Percentiles rank a stretch among this genome's conserved stretches.
Conservation (phyloP, 805 yeast genomes). For the Metschnikowia picachoensis region DNA sequence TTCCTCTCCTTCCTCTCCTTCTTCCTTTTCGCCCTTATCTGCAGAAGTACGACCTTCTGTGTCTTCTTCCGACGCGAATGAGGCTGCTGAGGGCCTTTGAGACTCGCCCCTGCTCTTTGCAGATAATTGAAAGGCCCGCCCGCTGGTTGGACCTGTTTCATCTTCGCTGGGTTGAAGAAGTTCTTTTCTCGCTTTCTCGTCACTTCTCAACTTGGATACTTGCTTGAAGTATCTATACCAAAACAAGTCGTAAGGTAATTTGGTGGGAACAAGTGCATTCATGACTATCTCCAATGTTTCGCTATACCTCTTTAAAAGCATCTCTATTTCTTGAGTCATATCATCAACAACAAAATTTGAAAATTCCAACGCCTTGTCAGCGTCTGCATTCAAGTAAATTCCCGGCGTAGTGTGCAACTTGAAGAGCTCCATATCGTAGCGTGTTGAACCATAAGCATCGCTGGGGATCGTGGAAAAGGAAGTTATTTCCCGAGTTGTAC, state of each 20-base stretch:
- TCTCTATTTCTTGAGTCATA: constrained; percentile 49
- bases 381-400: constrained; percentile 15
- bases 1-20: constrained; percentile 50
- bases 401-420: constrained; percentile 36
- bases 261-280: constrained; percentile 64
- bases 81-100: not conserved
- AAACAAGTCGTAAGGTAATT: constrained; percentile 55
- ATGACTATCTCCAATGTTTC: constrained; percentile 49
- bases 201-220: constrained; percentile 49
- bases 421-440: constrained; percentile 38
- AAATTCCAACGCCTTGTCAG: constrained; percentile 14
- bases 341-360: constrained; percentile 39
- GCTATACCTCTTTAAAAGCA: constrained; percentile 44
- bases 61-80: not conserved
- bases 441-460: constrained; percentile 32
- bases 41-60: not conserved
- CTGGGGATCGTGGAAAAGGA: constrained; percentile 16
- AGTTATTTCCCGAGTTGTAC: too few relatives aligned
- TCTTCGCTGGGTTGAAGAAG: constrained; percentile 36
- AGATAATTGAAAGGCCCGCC: too few relatives aligned
- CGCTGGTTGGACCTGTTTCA: too few relatives aligned
- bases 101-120: constrained; percentile 22
- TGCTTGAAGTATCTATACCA: constrained; percentile 71
- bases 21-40: constrained; percentile 22
- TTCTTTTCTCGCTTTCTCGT: constrained; percentile 64